A percentile compares a stretch with the other conserved stretches of the same genome.
phyloP scores from a whole-genome alignment of 225 moss, liverwort and hornwort genomes.

The Marchantia polymorpha region DNA sequence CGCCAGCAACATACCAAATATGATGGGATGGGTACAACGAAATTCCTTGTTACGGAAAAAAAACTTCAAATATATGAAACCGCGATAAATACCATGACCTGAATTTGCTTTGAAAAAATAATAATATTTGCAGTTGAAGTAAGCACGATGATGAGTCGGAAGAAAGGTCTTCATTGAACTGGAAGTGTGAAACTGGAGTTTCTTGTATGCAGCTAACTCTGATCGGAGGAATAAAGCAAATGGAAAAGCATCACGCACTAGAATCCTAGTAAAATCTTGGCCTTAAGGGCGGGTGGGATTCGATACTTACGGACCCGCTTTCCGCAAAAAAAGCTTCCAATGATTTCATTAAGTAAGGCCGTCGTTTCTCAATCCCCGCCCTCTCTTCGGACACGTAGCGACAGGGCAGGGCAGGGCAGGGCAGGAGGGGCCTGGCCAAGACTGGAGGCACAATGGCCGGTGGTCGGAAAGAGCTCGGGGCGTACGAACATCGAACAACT shows the following conservation, averaged over 20 bases:
- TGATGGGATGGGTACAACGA: no score
- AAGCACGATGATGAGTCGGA: no score
- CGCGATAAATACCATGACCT: no score
- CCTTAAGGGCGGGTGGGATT: background rate
- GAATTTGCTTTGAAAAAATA: no score
- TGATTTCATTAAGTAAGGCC: background rate
- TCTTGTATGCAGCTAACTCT: no score
- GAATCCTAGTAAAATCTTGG: no score
- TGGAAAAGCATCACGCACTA: no score
- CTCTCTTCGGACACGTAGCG: background rate
- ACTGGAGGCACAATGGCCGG: background rate
- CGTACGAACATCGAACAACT: constrained; percentile 1
- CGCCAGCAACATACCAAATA: no score
- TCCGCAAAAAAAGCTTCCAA: background rate
- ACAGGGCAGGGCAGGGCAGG: background rate
- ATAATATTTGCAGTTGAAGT: no score
- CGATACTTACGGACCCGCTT: background rate
- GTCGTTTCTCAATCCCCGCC: background rate
- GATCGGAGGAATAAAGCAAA: no score
- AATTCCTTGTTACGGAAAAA: no score
- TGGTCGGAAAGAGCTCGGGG: constrained; percentile 1
- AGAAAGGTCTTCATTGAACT: background rate
- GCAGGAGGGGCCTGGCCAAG: background rate
- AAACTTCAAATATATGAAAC: no score
- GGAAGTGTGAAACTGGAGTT: background rate